A percentile compares a stretch with the other conserved stretches of the same genome.
Conservation (phyloP, 2,329 filamentous ascomycete genomes). For the Botryotinia calthae region DNA sequence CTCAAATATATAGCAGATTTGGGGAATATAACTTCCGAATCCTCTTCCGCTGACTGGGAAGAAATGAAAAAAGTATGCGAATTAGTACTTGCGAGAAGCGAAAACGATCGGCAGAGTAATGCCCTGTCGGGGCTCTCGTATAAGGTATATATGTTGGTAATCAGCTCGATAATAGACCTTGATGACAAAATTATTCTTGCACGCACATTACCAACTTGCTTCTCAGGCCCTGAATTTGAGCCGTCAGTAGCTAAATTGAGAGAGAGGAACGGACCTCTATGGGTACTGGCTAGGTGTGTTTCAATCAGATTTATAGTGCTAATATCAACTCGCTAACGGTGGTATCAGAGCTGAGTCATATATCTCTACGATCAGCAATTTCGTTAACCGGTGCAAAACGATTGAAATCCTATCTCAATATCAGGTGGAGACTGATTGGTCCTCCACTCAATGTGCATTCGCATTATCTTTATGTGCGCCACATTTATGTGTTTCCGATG, state of each 20-base stretch:
- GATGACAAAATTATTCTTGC: not conserved
- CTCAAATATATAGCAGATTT: not conserved
- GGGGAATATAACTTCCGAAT: not conserved
- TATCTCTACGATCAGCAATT: not conserved
- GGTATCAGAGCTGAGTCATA: not conserved
- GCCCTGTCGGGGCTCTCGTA: not conserved
- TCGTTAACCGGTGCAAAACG: not conserved
- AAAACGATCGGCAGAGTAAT: not conserved
- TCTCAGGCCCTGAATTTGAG: not conserved
- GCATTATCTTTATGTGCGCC: not conserved
- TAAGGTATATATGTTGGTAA: not conserved
- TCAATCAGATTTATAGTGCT: not conserved
- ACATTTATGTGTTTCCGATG: not conserved
- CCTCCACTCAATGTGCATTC: not conserved
- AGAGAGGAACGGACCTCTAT: not conserved
- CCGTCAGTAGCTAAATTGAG: not conserved
- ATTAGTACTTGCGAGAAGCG: not conserved
- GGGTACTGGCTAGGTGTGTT: not conserved
- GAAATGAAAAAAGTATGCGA: not conserved
- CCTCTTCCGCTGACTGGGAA: not conserved
- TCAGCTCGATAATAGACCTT: not conserved
- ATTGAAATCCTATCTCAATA: not conserved
- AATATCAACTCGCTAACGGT: not conserved
- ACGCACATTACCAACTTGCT: not conserved
- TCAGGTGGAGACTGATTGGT: not conserved